A percentile compares a stretch with the other conserved stretches of the same genome.
These are phyloP conservation scores for Trichoderma pleuroti DNA, from an alignment of 2,329 filamentous ascomycete species.

Conservation along the genomic window DNA sequence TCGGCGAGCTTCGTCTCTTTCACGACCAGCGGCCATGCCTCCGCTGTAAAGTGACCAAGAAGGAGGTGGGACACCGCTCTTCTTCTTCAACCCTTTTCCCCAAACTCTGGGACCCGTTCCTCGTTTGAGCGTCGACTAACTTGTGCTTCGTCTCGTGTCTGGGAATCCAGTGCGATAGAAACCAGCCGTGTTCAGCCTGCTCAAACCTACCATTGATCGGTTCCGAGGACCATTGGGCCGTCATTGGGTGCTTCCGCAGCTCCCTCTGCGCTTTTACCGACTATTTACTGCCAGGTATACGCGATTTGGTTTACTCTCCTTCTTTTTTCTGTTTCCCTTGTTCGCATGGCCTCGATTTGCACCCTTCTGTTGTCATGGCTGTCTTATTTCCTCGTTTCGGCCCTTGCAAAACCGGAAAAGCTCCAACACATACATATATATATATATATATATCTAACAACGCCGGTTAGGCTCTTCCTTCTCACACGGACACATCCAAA, in stretches of 20 bases:
- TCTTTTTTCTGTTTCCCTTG: not conserved
- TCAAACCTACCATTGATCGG: constrained; percentile 35
- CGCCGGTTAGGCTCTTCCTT: constrained; percentile 30
- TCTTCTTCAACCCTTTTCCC: not conserved
- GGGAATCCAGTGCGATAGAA: constrained; percentile 47
- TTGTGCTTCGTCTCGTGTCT: not conserved
- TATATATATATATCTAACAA: constrained; percentile 24
- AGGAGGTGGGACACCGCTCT: constrained; percentile 38
- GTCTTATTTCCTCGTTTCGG: not conserved
- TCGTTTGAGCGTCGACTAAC: not conserved
- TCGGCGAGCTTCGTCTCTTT: constrained; percentile 52
- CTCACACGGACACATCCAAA: constrained; percentile 35
- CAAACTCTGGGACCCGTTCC: not conserved
- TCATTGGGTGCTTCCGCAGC: constrained; percentile 51
- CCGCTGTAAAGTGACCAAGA: constrained; percentile 47
- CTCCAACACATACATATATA: not conserved
- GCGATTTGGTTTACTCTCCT: constrained; percentile 17
- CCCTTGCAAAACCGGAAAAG: not conserved
- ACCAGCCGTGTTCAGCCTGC: constrained; percentile 48
- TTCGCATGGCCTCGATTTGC: not conserved
- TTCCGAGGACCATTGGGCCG: constrained; percentile 45
- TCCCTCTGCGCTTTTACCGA: constrained; percentile 46
- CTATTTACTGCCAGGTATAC: constrained; percentile 47
- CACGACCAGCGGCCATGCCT: constrained; percentile 48
- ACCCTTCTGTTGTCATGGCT: not conserved